Conservation (phyloP, 2,329 filamentous ascomycete species). For the Stagonosporopsis vannaccii region DNA sequence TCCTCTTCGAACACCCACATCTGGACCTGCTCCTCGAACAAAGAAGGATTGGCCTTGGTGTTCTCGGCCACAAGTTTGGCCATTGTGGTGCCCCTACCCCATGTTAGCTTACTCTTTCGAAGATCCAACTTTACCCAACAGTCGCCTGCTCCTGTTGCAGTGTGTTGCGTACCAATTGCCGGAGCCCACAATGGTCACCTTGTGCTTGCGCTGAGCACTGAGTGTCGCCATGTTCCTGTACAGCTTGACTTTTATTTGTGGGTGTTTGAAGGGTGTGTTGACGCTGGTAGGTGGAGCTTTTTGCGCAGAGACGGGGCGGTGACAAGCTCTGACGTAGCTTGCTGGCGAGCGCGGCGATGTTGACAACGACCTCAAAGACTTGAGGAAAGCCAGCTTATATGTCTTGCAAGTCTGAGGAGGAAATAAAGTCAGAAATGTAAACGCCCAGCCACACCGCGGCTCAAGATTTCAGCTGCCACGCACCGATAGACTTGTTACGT, state of each 20-base stretch:
- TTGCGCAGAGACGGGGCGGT: conserved; percentile 20
- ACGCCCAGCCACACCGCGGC: conserved; percentile 33
- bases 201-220: conserved; percentile 75
- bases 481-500: conserved; percentile 23
- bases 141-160: neutral
- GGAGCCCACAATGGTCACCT: conserved; percentile 91
- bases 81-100: conserved; percentile 89
- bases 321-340: conserved; percentile 31
- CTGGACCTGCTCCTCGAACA: conserved; percentile 89
- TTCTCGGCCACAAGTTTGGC: conserved; percentile 97
- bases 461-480: conserved; percentile 24
- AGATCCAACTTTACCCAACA: neutral
- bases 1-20: conserved; percentile 99
- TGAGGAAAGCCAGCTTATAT: conserved; percentile 37
- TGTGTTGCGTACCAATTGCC: conserved; percentile 80
- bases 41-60: conserved; percentile 74
- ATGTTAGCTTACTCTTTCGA: conserved; percentile 22
- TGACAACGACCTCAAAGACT: conserved; percentile 20
- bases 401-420: conserved; percentile 18
- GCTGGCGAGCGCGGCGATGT: conserved; percentile 20
- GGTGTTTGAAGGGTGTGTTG: conserved; percentile 9
- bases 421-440: conserved; percentile 18
- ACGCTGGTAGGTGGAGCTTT: conserved; percentile 10
- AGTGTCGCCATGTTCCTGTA: conserved; percentile 56
- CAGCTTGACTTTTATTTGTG: conserved; percentile 7